Evolutionary conservation across 2,329 filamentous ascomycete species (phyloP), one percentile per base, ranked within the genome.

Genomic region (Stachybotrys chlorohalonatus): DNA sequence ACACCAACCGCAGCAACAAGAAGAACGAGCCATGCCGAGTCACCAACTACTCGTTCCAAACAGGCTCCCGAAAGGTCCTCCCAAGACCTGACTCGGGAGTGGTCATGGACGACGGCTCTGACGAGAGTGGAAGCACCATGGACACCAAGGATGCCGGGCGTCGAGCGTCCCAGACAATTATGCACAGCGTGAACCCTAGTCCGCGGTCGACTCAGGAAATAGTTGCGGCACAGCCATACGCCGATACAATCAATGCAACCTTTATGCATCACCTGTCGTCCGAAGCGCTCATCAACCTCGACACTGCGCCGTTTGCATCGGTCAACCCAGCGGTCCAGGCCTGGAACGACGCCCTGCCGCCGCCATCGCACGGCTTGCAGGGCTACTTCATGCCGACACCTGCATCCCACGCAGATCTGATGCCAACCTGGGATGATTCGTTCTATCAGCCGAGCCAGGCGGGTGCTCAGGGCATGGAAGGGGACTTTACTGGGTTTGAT

Each of bases 1-100:
- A 74, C 55, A 63, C 68, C 1, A 73, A 73, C 55, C 62, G 71
- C 11, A 73, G 71, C 58, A 73, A 73, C 62, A 73, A 73, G 56
- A 69, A 68, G 55, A 65, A 62, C 50, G 70, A 73, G 42, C 60
- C 66, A 3, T 30, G 57, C 1, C 53, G 63, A 11, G n/a, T 8
- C 15, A n/a, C 7, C 15, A 47, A 11, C 11, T 16, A 16, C 46
- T 16, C 15, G 9, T 9, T 8, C 8, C 56, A 59, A 0, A 60
- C 63, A 32, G 53, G 55, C 32, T 52, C 58, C 0, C 58, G 65
- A 6, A 64, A 68, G 32, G 55, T 65, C 2, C 58, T 56, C 8
- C 67, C 69, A 1, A 60, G 71, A 0, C 71, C 71, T 0, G 71
- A 73, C 48, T 73, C 71, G 0, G 71, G 70, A 2, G 68, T 73